phyloP scores from a whole-genome alignment of 352 stramenopile genomes.

The Phytopythium kandeliae region DNA sequence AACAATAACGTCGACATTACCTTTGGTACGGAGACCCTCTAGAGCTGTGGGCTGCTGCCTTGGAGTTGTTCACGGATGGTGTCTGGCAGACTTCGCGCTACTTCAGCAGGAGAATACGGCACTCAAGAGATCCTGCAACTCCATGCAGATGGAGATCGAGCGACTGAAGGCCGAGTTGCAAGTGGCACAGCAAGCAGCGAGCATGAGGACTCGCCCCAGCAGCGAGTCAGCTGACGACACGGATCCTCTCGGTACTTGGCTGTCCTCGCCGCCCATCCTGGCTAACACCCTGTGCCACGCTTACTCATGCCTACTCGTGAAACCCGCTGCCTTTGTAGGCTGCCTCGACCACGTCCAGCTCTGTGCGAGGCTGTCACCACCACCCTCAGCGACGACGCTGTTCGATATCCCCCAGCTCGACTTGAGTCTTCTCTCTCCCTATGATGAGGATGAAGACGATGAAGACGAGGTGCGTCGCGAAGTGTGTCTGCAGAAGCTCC shows the following conservation, averaged over 20 bases:
- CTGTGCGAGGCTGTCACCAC: conserved; percentile 7
- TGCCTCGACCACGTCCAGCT: conserved; percentile 29
- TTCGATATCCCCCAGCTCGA: conserved; percentile 37
- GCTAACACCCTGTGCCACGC: no score
- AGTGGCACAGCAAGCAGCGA: neutral
- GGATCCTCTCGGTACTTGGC: neutral
- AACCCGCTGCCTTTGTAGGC: conserved; percentile 8
- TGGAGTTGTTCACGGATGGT: neutral
- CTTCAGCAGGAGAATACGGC: conserved; percentile 49
- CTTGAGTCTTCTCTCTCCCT: conserved; percentile 40
- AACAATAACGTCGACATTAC: conserved; percentile 11
- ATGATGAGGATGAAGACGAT: conserved; percentile 25
- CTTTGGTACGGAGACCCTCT: neutral
- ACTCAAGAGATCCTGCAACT: conserved; percentile 40
- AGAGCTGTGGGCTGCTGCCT: no score
- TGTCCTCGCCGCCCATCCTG: neutral
- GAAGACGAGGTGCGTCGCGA: conserved; percentile 23
- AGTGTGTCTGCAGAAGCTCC: no score
- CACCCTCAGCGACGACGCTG: conserved; percentile 11
- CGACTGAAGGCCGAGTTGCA: conserved; percentile 31
- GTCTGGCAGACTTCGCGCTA: conserved; percentile 28
- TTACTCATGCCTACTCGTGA: neutral
- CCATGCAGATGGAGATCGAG: conserved; percentile 49
- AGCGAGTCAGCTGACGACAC: neutral
- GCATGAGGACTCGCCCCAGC: conserved; percentile 1